Evolutionary conservation across 768 basidiomycete genomes (phyloP).

Genomic region (Trametes cinnabarina): DNA sequence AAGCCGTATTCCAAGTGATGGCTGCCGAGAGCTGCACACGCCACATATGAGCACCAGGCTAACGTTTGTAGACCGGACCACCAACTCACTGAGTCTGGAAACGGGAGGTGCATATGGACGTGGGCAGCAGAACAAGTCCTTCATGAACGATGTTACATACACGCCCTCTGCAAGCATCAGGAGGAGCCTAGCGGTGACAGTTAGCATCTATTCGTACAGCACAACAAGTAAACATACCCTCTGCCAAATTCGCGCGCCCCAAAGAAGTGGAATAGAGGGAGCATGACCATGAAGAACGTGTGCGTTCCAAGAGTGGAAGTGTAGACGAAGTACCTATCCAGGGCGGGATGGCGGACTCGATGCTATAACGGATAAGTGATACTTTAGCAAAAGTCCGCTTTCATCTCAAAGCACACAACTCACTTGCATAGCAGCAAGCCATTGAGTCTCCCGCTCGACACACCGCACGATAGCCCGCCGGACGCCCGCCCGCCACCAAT

Average conservation of each 20-base stretch:
- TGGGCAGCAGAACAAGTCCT: conserved; percentile 88
- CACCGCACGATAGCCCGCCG: conserved; percentile 51
- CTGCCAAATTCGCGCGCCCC: conserved; percentile 68
- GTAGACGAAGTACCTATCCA: conserved; percentile 83
- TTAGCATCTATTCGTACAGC: conserved; percentile 5
- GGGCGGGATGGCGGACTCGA: conserved; percentile 57
- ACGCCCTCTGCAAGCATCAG: conserved; percentile 75
- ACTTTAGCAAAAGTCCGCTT: conserved; percentile 22
- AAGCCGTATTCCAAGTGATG: conserved; percentile 94
- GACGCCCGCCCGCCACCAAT: conserved; percentile 63
- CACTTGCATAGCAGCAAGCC: conserved; percentile 71
- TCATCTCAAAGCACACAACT: background rate
- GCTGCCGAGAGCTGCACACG: conserved; percentile 60
- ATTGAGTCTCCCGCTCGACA: conserved; percentile 56
- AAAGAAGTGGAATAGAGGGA: conserved; percentile 89
- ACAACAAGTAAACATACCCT: conserved; percentile 50
- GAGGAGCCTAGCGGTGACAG: conserved; percentile 56
- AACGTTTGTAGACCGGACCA: background rate
- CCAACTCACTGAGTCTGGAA: conserved; percentile 71
- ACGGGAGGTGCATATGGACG: conserved; percentile 90
- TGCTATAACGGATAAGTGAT: conserved; percentile 38
- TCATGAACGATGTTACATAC: conserved; percentile 82
- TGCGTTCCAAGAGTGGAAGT: conserved; percentile 80
- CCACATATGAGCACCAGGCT: background rate
- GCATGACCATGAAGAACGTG: conserved; percentile 89